Evolutionary conservation across 2,329 filamentous ascomycete genomes (phyloP), one percentile per base, ranked within the genome.

Genomic region (Exophiala alcalophila): DNA sequence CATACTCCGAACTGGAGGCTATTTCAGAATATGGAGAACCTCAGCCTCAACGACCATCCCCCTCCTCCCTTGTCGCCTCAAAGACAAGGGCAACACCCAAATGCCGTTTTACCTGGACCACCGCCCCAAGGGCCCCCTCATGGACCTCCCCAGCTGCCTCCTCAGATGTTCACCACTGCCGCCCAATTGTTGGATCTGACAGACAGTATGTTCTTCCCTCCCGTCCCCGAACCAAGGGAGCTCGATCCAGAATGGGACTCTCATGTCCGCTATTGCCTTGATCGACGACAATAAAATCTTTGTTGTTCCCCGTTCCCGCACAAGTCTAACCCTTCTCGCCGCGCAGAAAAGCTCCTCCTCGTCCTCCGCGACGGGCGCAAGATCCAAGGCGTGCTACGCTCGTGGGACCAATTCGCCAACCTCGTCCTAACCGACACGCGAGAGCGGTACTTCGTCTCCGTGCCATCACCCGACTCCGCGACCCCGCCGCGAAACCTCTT

Each of bases 401-500:
- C 87, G 57, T 98, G 92, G 88, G 92, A 98, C 68, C 92, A 98
- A 67, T 97, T 95, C 61, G 91, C 90, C 57, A 98, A 98, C 65
- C 77, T 98, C 47, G 88, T 97, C 49, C 81, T 98, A 37, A 90
- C 96, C 67, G 87, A 89, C 57, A 96, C 92, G 18, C 76, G 87
- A 53, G 92, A 98, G 69, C 81, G 92, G 44, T 80, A 95, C 56
- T 96, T 91, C 62, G 80, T 53, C 41, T 42, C 38, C 3, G 34
- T 46, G 4, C 44, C 53, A 11, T 27, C 40, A 14, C 21, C 46
- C 14, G 14, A 15, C n/a, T 36, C 30, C 4, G 20, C 34, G 16
- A 10, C 33, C n/a, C 28, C 34, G 20, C 81, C 47, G 11, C 61
- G 78, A 62, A 68, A 77, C 40, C 61, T 94, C 37, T 97, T 88